A percentile compares a stretch with the other conserved stretches of the same genome.
Conservation (phyloP, 495 filamentous ascomycete genomes). For the Xanthoparmelia taractica region DNA sequence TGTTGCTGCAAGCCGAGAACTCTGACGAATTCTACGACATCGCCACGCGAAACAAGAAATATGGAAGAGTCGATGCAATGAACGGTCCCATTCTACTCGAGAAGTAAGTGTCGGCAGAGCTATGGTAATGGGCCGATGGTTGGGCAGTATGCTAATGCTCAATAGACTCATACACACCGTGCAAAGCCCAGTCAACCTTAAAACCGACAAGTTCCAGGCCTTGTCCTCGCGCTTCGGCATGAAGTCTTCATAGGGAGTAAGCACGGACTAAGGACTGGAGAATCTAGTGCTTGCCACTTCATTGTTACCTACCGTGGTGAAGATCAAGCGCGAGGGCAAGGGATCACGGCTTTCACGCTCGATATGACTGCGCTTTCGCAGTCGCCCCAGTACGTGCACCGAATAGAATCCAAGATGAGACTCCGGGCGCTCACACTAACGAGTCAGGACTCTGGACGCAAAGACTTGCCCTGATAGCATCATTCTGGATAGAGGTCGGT, state of each 20-base stretch:
- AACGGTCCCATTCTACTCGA: slow-evolving; percentile 80
- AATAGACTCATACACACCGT: slow-evolving; percentile 56
- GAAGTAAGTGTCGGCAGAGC: slow-evolving; percentile 60
- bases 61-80: slow-evolving; percentile 80
- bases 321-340: not conserved
- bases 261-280: slow-evolving; percentile 13
- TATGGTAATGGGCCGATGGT: not conserved
- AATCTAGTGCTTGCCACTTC: slow-evolving; percentile 4
- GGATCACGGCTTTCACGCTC: not conserved
- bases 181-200: slow-evolving; percentile 42
- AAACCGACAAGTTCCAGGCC: slow-evolving; percentile 56
- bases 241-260: slow-evolving; percentile 34
- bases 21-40: slow-evolving; percentile 93
- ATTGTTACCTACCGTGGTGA: not conserved
- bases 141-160: slow-evolving; percentile 34
- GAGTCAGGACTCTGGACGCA: not conserved
- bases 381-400: too few species aligned
- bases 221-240: slow-evolving; percentile 67
- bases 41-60: slow-evolving; percentile 78
- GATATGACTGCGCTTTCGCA: not conserved
- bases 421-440: not conserved
- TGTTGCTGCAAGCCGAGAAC: slow-evolving; percentile 78
- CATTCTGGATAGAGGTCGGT: not conserved
- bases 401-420: not conserved
- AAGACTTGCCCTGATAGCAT: not conserved